phyloP scores from a whole-genome alignment of 2,329 filamentous ascomycete genomes.

The Monosporascus sp. region DNA sequence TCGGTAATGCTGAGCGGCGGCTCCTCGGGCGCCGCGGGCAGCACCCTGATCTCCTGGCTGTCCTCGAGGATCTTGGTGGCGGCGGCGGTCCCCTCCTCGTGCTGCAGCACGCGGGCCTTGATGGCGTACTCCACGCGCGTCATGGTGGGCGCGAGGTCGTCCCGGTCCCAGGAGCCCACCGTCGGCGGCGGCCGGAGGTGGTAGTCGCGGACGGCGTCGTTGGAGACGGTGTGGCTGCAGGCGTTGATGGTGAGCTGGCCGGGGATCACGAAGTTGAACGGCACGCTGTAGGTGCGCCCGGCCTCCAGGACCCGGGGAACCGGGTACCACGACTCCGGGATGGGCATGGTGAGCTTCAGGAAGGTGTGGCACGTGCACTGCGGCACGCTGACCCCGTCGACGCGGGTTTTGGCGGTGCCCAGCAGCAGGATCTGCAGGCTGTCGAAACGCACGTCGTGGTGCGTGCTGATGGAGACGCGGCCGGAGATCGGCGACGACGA shows the following conservation, averaged over 20 bases:
- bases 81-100: constrained; percentile 21
- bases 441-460: constrained; percentile 44
- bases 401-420: constrained; percentile 43
- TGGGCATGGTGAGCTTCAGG: constrained; percentile 28
- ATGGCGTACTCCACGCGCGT: constrained; percentile 48
- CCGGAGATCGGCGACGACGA: constrained; percentile 48
- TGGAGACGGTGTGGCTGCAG: constrained; percentile 45
- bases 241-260: constrained; percentile 51
- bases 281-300: constrained; percentile 44
- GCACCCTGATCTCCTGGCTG: constrained; percentile 43
- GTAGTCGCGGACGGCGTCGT: constrained; percentile 42
- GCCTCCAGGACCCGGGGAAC: constrained; percentile 41
- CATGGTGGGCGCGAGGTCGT: constrained; percentile 53
- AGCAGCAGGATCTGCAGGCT: constrained; percentile 48
- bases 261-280: constrained; percentile 56
- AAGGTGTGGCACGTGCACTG: constrained; percentile 47
- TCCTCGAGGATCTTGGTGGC: constrained; percentile 34
- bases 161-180: constrained; percentile 46
- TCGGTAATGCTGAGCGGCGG: constrained; percentile 45
- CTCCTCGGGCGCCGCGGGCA: constrained; percentile 45
- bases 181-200: constrained; percentile 51
- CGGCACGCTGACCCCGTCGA: constrained; percentile 47
- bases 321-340: constrained; percentile 43
- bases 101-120: constrained; percentile 39
- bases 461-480: constrained; percentile 40